Evolutionary conservation across 345 rosid genomes (phyloP), one percentile per base, ranked within the genome.

Genomic region (Kernera saxatilis): DNA sequence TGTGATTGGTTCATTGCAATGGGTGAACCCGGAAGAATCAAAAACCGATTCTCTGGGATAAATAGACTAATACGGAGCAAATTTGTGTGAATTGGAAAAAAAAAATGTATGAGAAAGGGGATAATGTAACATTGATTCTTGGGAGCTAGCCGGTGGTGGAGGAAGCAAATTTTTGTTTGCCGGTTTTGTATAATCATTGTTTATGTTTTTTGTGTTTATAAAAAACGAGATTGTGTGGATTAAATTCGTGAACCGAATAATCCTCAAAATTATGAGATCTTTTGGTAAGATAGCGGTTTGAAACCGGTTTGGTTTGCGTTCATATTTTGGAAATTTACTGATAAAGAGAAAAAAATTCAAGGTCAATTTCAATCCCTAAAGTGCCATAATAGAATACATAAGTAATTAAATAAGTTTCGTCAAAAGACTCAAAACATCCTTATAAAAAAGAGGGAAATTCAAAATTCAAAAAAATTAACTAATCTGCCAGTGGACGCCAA

Each of bases 41-140:
- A 46, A 8, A 65, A 29, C 69, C 43, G 69, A 73, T 59, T 68
- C 32, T 50, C n/a, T 48, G 18, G 33, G 19, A 48, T 25, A 6
- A 11, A 14, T 51, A 61, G 43, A 70, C 17, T 27, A 29, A 71
- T 23, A 53, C 63, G 8, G 64, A 33, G 5, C 57, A 53, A 25
- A 36, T 46, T 36, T 73, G 66, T 66, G 27, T 66, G 72, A 37
- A 73, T 54, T 64, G 40, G 27, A 22, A 41, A 6, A 30, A 26
- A 35, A 39, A 67, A 54, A 5, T 51, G 35, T 18, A n/a, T n/a
- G n/a, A n/a, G n/a, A n/a, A n/a, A n/a, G n/a, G n/a, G n/a, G n/a
- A n/a, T n/a, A n/a, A n/a, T n/a, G 55, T 58, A 35, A 12, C 18
- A 37, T 36, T 21, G 60, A n/a, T 70, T 70, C 39, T 36, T 18